Evolutionary conservation across 2,329 filamentous ascomycete species (phyloP).

Genomic region (Pezicula radicicola): DNA sequence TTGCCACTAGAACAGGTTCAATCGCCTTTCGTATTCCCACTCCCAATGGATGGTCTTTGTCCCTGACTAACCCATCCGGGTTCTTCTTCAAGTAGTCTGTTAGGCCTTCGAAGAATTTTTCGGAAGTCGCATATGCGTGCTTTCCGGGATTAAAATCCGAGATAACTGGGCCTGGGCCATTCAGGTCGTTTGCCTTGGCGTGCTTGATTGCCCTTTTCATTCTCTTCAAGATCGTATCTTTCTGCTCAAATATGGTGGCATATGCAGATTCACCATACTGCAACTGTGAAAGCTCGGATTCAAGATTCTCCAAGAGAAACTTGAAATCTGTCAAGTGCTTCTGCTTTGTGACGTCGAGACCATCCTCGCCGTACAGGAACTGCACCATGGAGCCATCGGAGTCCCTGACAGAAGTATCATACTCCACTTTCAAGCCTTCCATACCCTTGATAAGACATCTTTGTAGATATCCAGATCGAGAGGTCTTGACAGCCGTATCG

Average conservation of each 20-base stretch:
- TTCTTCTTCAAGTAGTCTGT: constrained; percentile 79
- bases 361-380: constrained; percentile 96
- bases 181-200: constrained; percentile 51
- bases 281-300: constrained; percentile 75
- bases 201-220: constrained; percentile 81
- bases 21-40: constrained; percentile 37
- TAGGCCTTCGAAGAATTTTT: constrained; percentile 74
- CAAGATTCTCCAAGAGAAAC: constrained; percentile 83
- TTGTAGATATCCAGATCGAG: constrained; percentile 92
- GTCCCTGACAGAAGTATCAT: constrained; percentile 92
- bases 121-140: constrained; percentile 82
- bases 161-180: constrained; percentile 67
- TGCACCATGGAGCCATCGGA: constrained; percentile 91
- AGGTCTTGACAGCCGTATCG: constrained; percentile 98
- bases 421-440: constrained; percentile 89
- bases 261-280: constrained; percentile 60
- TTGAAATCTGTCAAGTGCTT: constrained; percentile 88
- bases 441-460: constrained; percentile 98
- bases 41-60: constrained; percentile 35
- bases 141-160: constrained; percentile 72
- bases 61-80: constrained; percentile 55
- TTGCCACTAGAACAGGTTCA: constrained; percentile 81
- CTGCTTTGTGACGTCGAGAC: constrained; percentile 89
- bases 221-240: constrained; percentile 57
- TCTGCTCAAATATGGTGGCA: constrained; percentile 60